Percentiles rank a stretch among this genome's conserved stretches.
phyloP scores from a whole-genome alignment of 1,284 basidiomycete species.

The Sporisorium iseilematis-ciliati region DNA sequence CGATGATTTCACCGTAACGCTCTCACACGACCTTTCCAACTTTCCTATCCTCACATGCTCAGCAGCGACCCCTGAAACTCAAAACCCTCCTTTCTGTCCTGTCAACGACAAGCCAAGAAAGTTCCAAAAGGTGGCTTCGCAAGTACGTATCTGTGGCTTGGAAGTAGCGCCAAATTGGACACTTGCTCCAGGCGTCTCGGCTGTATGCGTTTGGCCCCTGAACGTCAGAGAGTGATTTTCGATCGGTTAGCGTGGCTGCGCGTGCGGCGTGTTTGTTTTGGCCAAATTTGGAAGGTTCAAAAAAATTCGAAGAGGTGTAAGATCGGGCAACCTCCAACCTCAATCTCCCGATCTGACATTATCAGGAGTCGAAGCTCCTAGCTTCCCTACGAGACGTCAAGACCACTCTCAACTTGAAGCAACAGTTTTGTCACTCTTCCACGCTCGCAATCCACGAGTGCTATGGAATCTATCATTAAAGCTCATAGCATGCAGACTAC shows the following conservation, averaged over 20 bases:
- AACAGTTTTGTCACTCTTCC: no score
- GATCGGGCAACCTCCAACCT: neutral
- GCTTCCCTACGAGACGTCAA: no score
- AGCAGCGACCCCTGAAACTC: neutral
- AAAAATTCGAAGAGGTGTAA: neutral
- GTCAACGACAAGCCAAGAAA: neutral
- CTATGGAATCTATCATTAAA: no score
- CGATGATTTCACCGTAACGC: conserved; percentile 1
- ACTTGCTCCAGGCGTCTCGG: conserved; percentile 17
- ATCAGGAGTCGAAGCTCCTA: no score
- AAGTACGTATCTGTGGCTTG: neutral
- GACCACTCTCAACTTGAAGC: no score
- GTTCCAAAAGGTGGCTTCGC: neutral
- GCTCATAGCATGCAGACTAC: no score
- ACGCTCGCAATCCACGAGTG: no score
- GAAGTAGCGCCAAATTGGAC: conserved; percentile 16
- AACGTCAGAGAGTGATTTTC: neutral
- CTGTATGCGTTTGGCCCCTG: conserved; percentile 25
- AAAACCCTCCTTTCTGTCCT: neutral
- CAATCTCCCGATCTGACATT: no score
- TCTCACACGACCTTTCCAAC: conserved; percentile 15
- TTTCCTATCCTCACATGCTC: no score
- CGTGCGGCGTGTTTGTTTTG: neutral
- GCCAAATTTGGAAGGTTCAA: conserved; percentile 23
- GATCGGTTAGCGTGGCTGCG: neutral